Conservation (phyloP, 2,329 filamentous ascomycete genomes). For the Aspergillus sp. region DNA sequence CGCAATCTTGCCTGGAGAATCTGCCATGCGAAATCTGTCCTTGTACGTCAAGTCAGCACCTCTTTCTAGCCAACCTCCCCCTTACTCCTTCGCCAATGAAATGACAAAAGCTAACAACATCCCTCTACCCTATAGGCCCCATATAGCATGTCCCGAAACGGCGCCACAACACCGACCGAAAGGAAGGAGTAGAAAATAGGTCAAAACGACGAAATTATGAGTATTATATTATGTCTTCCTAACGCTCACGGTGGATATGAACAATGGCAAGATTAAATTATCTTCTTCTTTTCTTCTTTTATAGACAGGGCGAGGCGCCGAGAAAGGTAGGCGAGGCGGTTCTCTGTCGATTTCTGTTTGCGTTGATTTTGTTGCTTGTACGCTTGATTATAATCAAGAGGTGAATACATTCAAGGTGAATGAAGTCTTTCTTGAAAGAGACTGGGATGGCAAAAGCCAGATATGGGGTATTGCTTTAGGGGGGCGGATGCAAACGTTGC, state of each 20-base stretch:
- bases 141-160: conserved; percentile 68
- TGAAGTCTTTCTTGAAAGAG: not conserved
- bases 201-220: not conserved
- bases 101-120: not conserved
- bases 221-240: not conserved
- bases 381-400: not conserved
- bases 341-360: not conserved
- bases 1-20: conserved; percentile 91
- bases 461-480: too few relatives aligned
- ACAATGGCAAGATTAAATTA: not conserved
- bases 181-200: conserved; percentile 20
- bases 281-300: not conserved
- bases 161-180: conserved; percentile 59
- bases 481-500: too few relatives aligned
- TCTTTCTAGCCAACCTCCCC: not conserved
- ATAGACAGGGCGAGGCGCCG: not conserved
- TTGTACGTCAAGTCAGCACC: conserved; percentile 61
- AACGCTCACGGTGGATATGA: conserved; percentile 1
- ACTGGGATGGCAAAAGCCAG: not conserved
- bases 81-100: not conserved
- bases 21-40: conserved; percentile 90
- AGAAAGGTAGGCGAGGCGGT: not conserved
- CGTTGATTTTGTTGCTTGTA: not conserved
- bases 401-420: not conserved
- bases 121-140: conserved; percentile 54